A percentile compares a stretch with the other conserved stretches of the same genome.
Evolutionary conservation across 306 rosid species (phyloP).

Genomic region (Acacia crassicarpa): DNA sequence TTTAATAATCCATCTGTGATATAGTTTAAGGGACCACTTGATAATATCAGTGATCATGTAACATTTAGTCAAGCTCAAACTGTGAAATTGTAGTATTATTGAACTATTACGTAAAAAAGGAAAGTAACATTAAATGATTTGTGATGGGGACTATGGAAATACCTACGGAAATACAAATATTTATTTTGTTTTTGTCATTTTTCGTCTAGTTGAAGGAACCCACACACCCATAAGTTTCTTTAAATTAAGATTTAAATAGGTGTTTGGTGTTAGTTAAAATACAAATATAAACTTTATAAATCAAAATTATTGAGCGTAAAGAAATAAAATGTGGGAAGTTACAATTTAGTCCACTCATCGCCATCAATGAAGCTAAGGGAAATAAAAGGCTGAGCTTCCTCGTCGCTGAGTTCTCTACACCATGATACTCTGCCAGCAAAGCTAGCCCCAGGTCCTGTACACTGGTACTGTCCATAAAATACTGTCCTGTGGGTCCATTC

Average conservation of each 20-base stretch:
- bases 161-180: background rate
- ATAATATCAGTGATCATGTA: no score
- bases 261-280: no score
- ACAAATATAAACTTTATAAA: background rate
- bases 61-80: no score
- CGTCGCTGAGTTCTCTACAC: slow-evolving; percentile 70
- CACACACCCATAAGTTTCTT: no score
- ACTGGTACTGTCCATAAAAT: slow-evolving; percentile 76
- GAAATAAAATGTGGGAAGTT: background rate
- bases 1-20: no score
- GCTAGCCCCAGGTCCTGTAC: slow-evolving; percentile 71
- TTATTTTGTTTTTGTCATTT: no score
- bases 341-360: slow-evolving; percentile 39
- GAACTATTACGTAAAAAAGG: background rate
- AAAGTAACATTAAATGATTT: background rate
- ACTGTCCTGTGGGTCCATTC: slow-evolving; percentile 63
- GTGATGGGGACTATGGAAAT: background rate
- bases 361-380: slow-evolving; percentile 64
- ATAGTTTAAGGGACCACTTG: no score
- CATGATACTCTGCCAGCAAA: slow-evolving; percentile 70
- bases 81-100: no score
- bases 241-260: no score
- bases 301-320: background rate
- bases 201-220: no score
- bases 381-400: slow-evolving; percentile 70